phyloP scores from a whole-genome alignment of 352 stramenopile species.

The Phytophthora podocarpi region DNA sequence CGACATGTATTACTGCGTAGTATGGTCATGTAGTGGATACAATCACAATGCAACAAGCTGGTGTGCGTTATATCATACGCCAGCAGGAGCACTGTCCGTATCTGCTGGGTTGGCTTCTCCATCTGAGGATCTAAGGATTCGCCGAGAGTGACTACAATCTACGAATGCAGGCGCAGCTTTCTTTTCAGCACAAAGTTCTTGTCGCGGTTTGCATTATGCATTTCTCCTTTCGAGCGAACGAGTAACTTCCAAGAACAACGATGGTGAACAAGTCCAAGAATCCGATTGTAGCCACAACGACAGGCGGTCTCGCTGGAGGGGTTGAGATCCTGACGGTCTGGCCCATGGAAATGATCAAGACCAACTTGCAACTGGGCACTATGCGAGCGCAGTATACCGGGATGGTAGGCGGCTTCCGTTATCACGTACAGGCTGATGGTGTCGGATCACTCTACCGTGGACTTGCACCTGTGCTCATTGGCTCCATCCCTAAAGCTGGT shows the following conservation, averaged over 20 bases:
- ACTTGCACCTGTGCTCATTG: slow-evolving; percentile 93
- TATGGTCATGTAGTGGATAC: too few species aligned
- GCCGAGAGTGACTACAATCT: too few species aligned
- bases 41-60: too few species aligned
- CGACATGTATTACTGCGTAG: too few species aligned
- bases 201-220: slow-evolving; percentile 24
- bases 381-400: slow-evolving; percentile 77
- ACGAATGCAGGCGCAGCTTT: too few species aligned
- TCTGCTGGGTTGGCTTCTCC: too few species aligned
- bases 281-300: slow-evolving; percentile 79
- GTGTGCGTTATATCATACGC: too few species aligned
- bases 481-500: slow-evolving; percentile 95
- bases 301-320: slow-evolving; percentile 83
- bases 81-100: too few species aligned
- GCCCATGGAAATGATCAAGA: slow-evolving; percentile 97
- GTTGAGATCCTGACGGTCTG: slow-evolving; percentile 90
- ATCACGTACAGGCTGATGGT: slow-evolving; percentile 74
- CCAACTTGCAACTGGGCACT: slow-evolving; percentile 90
- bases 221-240: slow-evolving; percentile 6
- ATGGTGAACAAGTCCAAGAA: slow-evolving; percentile 77
- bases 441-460: slow-evolving; percentile 92
- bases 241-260: too few species aligned
- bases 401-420: slow-evolving; percentile 76
- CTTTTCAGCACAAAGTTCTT: too few species aligned
- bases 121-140: too few species aligned